These are phyloP conservation scores for Casuarina cunninghamiana DNA, from an alignment of 306 rosid species.

Conservation along the genomic window DNA sequence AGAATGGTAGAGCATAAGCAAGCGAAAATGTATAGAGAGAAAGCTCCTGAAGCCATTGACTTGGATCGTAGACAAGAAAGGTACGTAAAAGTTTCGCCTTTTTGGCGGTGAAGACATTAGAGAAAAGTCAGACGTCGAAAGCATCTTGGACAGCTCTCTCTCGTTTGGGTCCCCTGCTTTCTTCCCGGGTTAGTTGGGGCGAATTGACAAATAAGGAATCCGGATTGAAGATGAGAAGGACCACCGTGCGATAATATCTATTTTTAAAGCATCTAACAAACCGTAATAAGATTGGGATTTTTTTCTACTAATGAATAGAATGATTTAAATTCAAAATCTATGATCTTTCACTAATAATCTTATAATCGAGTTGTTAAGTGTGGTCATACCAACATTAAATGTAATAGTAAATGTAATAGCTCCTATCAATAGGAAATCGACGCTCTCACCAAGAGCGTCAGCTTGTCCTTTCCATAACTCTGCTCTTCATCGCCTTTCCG, in stretches of 20 bases:
- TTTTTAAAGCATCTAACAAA: too few species aligned
- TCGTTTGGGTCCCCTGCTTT: slow-evolving; percentile 6
- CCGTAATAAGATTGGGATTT: too few species aligned
- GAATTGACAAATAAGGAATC: slow-evolving; percentile 43
- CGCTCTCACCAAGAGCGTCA: too few species aligned
- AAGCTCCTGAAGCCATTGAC: slow-evolving; percentile 27
- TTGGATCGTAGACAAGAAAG: neutral
- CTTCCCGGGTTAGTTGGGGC: slow-evolving; percentile 41
- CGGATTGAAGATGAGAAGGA: slow-evolving; percentile 50
- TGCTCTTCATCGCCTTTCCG: too few species aligned
- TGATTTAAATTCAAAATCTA: too few species aligned
- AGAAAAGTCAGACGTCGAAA: slow-evolving; percentile 35
- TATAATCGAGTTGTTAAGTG: too few species aligned
- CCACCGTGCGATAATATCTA: neutral
- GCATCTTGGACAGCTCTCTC: neutral
- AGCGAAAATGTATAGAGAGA: neutral
- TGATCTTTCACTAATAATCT: too few species aligned
- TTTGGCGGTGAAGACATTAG: slow-evolving; percentile 28
- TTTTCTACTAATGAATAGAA: too few species aligned
- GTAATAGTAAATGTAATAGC: too few species aligned
- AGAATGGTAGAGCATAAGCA: neutral
- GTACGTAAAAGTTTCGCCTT: slow-evolving; percentile 11
- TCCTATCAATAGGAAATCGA: too few species aligned
- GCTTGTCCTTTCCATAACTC: too few species aligned
- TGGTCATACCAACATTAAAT: too few species aligned